Evolutionary conservation across 1,139 yeast species (phyloP), one percentile per base, ranked within the genome.

Genomic region (Arxiozyma telluris): DNA sequence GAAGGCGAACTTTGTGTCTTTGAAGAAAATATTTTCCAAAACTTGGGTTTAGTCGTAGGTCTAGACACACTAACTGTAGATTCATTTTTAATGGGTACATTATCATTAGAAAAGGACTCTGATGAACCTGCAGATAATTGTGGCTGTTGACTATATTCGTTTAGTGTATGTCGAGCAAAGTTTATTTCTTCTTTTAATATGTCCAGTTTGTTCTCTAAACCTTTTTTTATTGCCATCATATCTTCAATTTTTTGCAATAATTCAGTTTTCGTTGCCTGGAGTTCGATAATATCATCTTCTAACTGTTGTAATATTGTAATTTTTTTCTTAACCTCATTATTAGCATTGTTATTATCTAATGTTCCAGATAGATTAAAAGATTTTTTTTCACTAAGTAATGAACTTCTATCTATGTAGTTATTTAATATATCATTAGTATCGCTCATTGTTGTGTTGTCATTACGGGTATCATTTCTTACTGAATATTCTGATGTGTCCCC

Each of bases 181-280:
- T 59, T 61, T 22, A 50, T 46, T 34, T 60, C 59, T 3, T 45
- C 54, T 44, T 59, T 63, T 50, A 74, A 58, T 15, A 30, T 43
- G 43, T 70, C 71, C 25, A 73, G 61, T 44, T 74, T 76, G 44
- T 60, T 59, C 41, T 61, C 51, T 43, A 75, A 48, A 17, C 55
- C 57, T 7, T 53, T 23, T 50, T 60, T 64, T 30, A 59, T 57
- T 2, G 54, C 49, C 34, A 59, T 61, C 51, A 74, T 58, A n/a
- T 41, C 47, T 44, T 71, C 71, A 22, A 73, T 61, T 25, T 73
- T 76, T 34, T 60, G 60, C 43, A 62, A 50, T 47, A 75, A 49
- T 34, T 59, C 59, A 12, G 50, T 21, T 50, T 59, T 62, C 25
- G 58, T 58, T n/a, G 56, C 43, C 34, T 64, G 68, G 54, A 71